A percentile compares a stretch with the other conserved stretches of the same genome.
Evolutionary conservation across 139 green algal genomes (phyloP).

Genomic region (Haematococcus sp.): DNA sequence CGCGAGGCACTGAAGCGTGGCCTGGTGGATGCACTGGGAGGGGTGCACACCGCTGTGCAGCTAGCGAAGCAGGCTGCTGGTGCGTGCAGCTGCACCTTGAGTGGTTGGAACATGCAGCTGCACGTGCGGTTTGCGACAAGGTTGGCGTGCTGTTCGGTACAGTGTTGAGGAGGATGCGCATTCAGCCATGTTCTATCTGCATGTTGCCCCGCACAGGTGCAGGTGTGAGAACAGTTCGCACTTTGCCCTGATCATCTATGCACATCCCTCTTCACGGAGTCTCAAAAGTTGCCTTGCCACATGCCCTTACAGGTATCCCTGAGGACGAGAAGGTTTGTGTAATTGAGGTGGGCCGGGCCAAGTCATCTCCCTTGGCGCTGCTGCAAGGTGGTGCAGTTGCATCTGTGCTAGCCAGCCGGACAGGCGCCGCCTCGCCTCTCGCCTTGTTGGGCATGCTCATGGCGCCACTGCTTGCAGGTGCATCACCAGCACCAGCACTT

Average conservation of each 20-base stretch:
- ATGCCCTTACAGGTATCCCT: constrained; percentile 13
- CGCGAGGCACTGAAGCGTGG: constrained; percentile 52
- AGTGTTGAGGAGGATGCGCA: too few relatives aligned
- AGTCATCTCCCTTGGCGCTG: constrained; percentile 44
- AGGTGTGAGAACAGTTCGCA: too few relatives aligned
- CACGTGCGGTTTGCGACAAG: too few relatives aligned
- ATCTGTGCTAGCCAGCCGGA: neutral
- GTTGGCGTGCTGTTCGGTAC: too few relatives aligned
- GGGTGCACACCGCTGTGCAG: constrained; percentile 67
- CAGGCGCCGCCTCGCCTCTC: neutral
- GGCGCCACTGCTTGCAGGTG: neutral
- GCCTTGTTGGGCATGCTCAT: constrained; percentile 1
- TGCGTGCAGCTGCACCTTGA: constrained; percentile 38
- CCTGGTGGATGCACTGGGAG: constrained; percentile 87
- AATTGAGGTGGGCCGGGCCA: constrained; percentile 53
- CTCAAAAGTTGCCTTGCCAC: too few relatives aligned
- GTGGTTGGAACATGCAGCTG: constrained; percentile 24
- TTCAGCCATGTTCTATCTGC: too few relatives aligned
- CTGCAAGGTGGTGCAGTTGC: constrained; percentile 14
- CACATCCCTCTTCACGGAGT: too few relatives aligned
- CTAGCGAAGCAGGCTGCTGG: constrained; percentile 76
- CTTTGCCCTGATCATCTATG: too few relatives aligned
- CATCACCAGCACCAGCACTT: neutral
- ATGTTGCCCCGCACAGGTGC: too few relatives aligned
- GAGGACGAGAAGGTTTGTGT: constrained; percentile 43